Evolutionary conservation across 2,329 filamentous ascomycete species (phyloP).

Genomic region (Periconia sp.): DNA sequence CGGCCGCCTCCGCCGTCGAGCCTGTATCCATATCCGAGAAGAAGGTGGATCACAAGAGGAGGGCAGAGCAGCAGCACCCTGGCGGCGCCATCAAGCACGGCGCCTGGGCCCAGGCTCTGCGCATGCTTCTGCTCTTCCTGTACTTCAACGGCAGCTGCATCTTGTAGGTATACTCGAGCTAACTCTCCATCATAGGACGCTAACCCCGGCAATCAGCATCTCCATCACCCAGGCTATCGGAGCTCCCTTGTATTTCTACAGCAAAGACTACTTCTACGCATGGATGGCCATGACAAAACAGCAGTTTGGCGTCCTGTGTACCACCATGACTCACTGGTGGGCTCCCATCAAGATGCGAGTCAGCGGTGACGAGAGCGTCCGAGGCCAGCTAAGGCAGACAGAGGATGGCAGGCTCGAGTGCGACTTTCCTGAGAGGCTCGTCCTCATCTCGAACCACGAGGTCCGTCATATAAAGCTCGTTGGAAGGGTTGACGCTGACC

Average conservation of each 20-base stretch:
- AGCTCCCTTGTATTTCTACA: conserved; percentile 73
- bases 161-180: conserved; percentile 38
- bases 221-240: conserved; percentile 75
- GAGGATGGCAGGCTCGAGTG: conserved; percentile 74
- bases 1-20: conserved; percentile 29
- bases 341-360: conserved; percentile 79
- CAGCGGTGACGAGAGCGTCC: conserved; percentile 80
- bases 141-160: conserved; percentile 54
- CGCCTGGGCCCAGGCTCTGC: conserved; percentile 48
- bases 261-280: conserved; percentile 77
- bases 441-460: conserved; percentile 87
- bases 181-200: conserved; percentile 19
- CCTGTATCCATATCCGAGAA: conserved; percentile 17
- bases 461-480: conserved; percentile 24
- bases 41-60: conserved; percentile 13
- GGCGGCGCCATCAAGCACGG: conserved; percentile 52
- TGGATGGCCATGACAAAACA: conserved; percentile 89
- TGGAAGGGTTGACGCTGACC: conserved; percentile 13
- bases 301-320: conserved; percentile 77
- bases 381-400: conserved; percentile 73
- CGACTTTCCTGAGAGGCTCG: conserved; percentile 78
- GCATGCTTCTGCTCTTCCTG: conserved; percentile 51
- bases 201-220: conserved; percentile 46
- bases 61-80: conserved; percentile 32
- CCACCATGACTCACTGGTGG: conserved; percentile 84